These are phyloP conservation scores for Solanum acaule DNA, from an alignment of 257 asterid species.

Conservation along the genomic window DNA sequence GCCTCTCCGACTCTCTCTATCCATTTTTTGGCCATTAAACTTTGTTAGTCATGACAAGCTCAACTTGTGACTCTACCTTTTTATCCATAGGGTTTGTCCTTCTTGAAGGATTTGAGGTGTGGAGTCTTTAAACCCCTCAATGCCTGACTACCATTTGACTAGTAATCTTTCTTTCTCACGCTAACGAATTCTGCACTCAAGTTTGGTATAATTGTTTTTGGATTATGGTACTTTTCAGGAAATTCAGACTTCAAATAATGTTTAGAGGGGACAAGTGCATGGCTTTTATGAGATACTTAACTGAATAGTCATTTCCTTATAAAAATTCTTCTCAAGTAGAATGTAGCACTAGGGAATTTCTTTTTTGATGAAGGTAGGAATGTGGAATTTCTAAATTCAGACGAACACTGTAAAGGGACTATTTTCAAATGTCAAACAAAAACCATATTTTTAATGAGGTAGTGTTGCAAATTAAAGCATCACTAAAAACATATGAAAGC, in stretches of 20 bases:
- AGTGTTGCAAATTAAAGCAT: background rate
- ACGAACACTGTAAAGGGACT: background rate
- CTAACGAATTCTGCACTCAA: background rate
- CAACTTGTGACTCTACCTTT: background rate
- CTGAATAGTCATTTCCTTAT: background rate
- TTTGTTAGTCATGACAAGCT: background rate
- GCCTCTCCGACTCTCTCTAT: background rate
- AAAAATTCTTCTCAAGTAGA: background rate
- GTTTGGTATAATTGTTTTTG: background rate
- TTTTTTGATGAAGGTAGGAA: background rate
- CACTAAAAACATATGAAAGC: background rate
- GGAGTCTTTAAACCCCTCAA: background rate
- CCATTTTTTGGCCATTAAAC: background rate
- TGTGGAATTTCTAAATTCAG: background rate
- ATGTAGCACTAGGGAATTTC: background rate
- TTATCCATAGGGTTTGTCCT: background rate
- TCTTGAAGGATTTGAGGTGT: background rate
- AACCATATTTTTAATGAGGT: background rate
- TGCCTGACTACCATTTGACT: background rate
- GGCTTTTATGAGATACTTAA: background rate
- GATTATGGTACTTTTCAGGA: background rate
- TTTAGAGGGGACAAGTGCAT: background rate
- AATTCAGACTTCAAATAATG: background rate
- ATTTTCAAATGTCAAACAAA: background rate
- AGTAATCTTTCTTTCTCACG: background rate